These are phyloP conservation scores for Neospermospora avenae DNA, from an alignment of 2,329 filamentous ascomycete species.

Conservation along the genomic window DNA sequence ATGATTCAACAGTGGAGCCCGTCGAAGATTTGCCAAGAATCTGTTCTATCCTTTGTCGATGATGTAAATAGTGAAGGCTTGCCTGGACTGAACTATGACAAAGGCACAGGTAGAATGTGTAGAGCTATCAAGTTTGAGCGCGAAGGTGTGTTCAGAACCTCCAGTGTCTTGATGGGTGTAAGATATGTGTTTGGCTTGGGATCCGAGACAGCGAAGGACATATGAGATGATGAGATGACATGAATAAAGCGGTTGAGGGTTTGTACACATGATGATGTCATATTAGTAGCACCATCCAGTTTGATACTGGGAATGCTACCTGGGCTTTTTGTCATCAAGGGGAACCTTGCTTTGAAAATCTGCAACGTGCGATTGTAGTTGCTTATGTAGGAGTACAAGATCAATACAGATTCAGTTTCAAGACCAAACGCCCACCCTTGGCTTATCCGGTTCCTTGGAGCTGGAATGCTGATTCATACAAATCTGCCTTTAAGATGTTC, in stretches of 20 bases:
- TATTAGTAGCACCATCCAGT: neutral
- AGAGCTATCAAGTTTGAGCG: slow-evolving; percentile 5
- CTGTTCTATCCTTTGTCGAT: slow-evolving; percentile 11
- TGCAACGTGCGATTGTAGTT: neutral
- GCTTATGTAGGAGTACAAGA: neutral
- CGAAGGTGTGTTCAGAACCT: slow-evolving; percentile 18
- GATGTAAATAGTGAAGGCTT: neutral
- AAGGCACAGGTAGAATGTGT: neutral
- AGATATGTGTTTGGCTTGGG: slow-evolving; percentile 18
- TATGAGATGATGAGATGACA: neutral
- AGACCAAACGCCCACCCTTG: neutral
- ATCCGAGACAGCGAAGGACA: neutral
- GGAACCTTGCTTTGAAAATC: neutral
- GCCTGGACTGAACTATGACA: slow-evolving; percentile 2
- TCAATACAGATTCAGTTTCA: neutral
- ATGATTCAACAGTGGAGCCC: slow-evolving; percentile 6
- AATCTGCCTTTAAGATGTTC: no score
- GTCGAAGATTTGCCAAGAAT: slow-evolving; percentile 2
- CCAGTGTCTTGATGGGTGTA: slow-evolving; percentile 20
- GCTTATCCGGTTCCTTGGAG: neutral
- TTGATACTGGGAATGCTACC: neutral
- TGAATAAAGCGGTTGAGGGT: no score
- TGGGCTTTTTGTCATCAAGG: neutral
- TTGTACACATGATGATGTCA: neutral
- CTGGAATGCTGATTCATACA: neutral